These are phyloP conservation scores for Globisporangium radiosum DNA, from an alignment of 352 stramenopile genomes.

Conservation along the genomic window DNA sequence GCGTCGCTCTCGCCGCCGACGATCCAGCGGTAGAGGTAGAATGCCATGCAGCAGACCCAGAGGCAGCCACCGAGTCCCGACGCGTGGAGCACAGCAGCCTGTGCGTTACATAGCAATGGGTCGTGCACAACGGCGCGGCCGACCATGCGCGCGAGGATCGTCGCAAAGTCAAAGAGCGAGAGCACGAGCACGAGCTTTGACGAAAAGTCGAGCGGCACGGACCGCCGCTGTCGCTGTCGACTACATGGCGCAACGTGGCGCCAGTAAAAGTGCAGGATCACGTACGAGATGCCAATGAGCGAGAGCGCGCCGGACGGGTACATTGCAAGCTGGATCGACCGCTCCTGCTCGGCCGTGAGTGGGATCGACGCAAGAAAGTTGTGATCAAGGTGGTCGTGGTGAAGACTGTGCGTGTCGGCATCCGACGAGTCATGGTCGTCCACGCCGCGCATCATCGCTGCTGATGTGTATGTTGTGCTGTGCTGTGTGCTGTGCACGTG, in stretches of 20 bases:
- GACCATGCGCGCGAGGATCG: slow-evolving; percentile 43
- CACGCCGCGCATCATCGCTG: not conserved
- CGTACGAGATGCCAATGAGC: slow-evolving; percentile 52
- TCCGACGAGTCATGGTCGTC: not conserved
- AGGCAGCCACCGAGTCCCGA: slow-evolving; percentile 49
- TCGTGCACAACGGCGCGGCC: slow-evolving; percentile 41
- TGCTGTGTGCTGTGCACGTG: not conserved
- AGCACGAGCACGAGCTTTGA: slow-evolving; percentile 63
- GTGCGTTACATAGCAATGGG: slow-evolving; percentile 35
- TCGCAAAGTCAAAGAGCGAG: slow-evolving; percentile 60
- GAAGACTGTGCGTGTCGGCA: slow-evolving; percentile 7
- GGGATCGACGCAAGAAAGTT: not conserved
- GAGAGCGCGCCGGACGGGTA: slow-evolving; percentile 48
- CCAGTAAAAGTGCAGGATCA: slow-evolving; percentile 58
- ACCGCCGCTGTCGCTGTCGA: slow-evolving; percentile 3
- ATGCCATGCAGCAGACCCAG: slow-evolving; percentile 76
- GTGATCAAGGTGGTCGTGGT: not conserved
- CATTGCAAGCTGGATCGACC: slow-evolving; percentile 31
- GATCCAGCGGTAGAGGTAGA: slow-evolving; percentile 81
- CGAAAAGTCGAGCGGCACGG: slow-evolving; percentile 51
- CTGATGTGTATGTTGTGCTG: not conserved
- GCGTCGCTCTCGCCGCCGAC: slow-evolving; percentile 63
- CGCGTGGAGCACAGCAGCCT: slow-evolving; percentile 53
- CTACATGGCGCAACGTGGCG: slow-evolving; percentile 16
- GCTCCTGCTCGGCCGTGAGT: slow-evolving; percentile 21